Base-by-base conservation (phyloP, 1,284 basidiomycete species). In the Rhodotorula mucilaginosa region DNA sequence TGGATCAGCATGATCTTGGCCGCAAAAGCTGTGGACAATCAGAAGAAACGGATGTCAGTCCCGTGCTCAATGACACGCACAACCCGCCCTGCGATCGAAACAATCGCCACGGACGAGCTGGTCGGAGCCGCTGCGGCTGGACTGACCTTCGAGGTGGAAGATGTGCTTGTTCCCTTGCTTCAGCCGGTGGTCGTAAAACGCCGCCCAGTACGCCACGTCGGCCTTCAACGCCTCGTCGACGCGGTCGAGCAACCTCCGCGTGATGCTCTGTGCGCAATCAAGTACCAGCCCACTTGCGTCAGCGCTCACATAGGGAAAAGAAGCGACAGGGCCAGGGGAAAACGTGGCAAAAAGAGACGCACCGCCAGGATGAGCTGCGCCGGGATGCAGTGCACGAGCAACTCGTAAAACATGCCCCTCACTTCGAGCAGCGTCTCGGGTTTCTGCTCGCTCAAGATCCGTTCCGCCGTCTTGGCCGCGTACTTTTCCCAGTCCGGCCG, bases 401-500 rank as follows among this genome's bases (percentile, higher is more conserved):
- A 85, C 82, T 99, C 97, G 81, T 99, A 99, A 64, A 98, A 86
- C 83, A 96, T 97, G 51, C 87, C 87, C 67, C 97, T 87, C 16
- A 98, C 91, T 79, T 93, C 92, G 85, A 98, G 90, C 63, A 99
- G 88, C 67, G 89, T 88, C 70, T 90, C 88, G 19, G 97, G 93
- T n/a, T 89, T 88, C 82, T 98, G 97, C 79, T 97, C 93, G 75
- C 88, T 86, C n/a, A 98, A 83, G 77, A 99, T 96, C 78, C 91
- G 81, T 80, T 96, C 92, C n/a, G 92, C 95, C 19, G 97, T 90
- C 80, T 94, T 93, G 76, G 89, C 85, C 77, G 93, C 95, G 80
- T 97, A 99, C n/a, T 90, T 90, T 82, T 99, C 96, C 97, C 97
- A 99, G 80, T 99, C 97, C 19, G 97, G 95, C 82, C 97, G 93